phyloP scores from a whole-genome alignment of 371 early-diverging fungal genomes.

The Mortierella sp. region DNA sequence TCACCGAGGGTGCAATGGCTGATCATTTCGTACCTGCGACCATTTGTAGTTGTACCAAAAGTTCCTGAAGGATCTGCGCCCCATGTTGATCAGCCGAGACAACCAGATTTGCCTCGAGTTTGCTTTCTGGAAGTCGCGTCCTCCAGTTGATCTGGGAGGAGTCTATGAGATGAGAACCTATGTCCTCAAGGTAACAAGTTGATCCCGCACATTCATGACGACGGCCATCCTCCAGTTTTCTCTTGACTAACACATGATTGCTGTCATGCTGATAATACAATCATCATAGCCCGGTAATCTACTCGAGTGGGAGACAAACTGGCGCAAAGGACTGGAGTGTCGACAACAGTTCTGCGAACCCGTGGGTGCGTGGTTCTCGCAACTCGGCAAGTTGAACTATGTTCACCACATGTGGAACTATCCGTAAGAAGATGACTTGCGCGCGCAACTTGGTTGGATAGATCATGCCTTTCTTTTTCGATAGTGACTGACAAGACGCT shows the following conservation, averaged over 20 bases:
- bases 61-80: conserved; percentile 72
- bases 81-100: conserved; percentile 77
- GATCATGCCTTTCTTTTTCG: not conserved
- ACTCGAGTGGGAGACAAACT: conserved; percentile 93
- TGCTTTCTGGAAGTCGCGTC: conserved; percentile 89
- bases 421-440: conserved; percentile 60
- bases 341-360: conserved; percentile 88
- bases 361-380: conserved; percentile 96
- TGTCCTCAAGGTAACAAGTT: conserved; percentile 67
- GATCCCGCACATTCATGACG: not conserved
- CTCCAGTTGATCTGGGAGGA: conserved; percentile 78
- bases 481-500: too few relatives aligned
- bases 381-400: conserved; percentile 86
- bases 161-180: conserved; percentile 94
- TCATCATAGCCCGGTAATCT: conserved; percentile 81
- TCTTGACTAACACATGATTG: too few relatives aligned
- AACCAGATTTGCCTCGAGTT: conserved; percentile 93
- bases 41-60: conserved; percentile 58
- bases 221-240: too few relatives aligned
- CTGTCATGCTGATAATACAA: too few relatives aligned
- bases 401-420: conserved; percentile 97
- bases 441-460: not conserved
- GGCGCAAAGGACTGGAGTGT: conserved; percentile 89
- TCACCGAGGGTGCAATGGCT: not conserved
- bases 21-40: not conserved